Evolutionary conservation across 208 protist genomes (phyloP).

Genomic region (Kentomonas sorsogonicus): DNA sequence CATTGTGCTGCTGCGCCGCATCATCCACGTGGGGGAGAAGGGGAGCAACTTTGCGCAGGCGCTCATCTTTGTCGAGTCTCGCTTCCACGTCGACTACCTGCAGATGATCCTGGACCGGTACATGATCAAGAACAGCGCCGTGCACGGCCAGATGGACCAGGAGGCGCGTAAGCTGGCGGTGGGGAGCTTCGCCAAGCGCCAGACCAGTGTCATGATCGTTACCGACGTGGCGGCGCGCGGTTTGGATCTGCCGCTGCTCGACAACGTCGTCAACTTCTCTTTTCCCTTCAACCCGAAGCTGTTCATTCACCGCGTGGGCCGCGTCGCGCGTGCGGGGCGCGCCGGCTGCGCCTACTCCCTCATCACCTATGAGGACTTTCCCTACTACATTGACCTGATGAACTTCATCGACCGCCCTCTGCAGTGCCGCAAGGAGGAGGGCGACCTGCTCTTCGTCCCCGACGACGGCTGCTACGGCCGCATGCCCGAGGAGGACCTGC

Average conservation of each 20-base stretch:
- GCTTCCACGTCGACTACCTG: slow-evolving; percentile 98
- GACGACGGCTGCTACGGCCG: slow-evolving; percentile 88
- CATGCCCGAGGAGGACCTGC: slow-evolving; percentile 78
- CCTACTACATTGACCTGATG: slow-evolving; percentile 89
- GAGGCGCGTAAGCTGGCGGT: slow-evolving; percentile 95
- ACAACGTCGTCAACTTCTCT: slow-evolving; percentile 99
- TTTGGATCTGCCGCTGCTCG: slow-evolving; percentile 97
- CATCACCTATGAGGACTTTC: slow-evolving; percentile 95
- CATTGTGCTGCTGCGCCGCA: slow-evolving; percentile 89
- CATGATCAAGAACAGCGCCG: slow-evolving; percentile 57
- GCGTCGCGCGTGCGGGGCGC: slow-evolving; percentile 98
- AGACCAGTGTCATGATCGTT: slow-evolving; percentile 94
- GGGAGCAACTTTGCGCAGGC: slow-evolving; percentile 74
- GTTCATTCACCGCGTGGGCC: slow-evolving; percentile 97
- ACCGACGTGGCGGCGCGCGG: slow-evolving; percentile 99
- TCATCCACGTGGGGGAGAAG: slow-evolving; percentile 69
- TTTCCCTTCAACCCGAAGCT: slow-evolving; percentile 97
- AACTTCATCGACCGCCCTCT: slow-evolving; percentile 76
- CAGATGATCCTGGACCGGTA: slow-evolving; percentile 83
- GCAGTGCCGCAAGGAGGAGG: slow-evolving; percentile 35
- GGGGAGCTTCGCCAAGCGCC: slow-evolving; percentile 85
- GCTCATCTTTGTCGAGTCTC: slow-evolving; percentile 96
- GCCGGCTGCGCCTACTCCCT: slow-evolving; percentile 94
- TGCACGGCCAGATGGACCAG: slow-evolving; percentile 98
- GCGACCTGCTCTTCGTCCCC: slow-evolving; percentile 67